These are phyloP conservation scores for Monilinia fructigena DNA, from an alignment of 2,329 filamentous ascomycete genomes.

Conservation along the genomic window DNA sequence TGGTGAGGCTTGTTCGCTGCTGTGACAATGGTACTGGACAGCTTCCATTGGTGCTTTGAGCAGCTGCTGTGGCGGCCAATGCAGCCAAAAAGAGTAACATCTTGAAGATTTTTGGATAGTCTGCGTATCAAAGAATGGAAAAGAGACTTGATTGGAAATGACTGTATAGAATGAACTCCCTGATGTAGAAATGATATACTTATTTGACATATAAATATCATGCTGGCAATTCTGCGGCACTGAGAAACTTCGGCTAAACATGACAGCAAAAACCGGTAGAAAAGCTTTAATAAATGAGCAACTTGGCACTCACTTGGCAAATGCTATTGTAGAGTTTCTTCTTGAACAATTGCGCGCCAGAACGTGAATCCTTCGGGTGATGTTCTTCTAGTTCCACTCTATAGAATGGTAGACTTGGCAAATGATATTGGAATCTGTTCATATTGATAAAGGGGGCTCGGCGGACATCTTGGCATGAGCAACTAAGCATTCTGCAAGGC, in stretches of 20 bases:
- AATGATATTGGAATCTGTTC: not conserved
- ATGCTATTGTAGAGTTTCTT: not conserved
- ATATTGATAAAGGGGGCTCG: not conserved
- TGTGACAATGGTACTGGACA: slow-evolving; percentile 1
- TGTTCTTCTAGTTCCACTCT: too few species aligned
- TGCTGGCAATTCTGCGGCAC: not conserved
- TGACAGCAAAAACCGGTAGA: not conserved
- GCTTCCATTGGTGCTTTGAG: not conserved
- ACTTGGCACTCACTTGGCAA: not conserved
- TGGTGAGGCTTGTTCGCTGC: not conserved
- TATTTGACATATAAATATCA: not conserved
- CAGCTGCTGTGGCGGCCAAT: not conserved
- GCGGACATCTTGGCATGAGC: too few species aligned
- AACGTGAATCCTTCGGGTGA: too few species aligned
- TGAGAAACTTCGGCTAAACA: not conserved
- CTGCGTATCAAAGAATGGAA: not conserved
- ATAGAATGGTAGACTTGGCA: not conserved
- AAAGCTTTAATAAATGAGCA: not conserved
- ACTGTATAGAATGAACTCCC: not conserved
- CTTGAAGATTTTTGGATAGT: not conserved
- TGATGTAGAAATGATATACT: not conserved
- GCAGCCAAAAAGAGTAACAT: slow-evolving; percentile 5
- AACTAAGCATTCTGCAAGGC: too few species aligned
- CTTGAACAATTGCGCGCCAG: too few species aligned
- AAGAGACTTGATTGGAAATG: not conserved